phyloP scores from a whole-genome alignment of 2,329 filamentous ascomycete species.

The Scytalidium lignicola region DNA sequence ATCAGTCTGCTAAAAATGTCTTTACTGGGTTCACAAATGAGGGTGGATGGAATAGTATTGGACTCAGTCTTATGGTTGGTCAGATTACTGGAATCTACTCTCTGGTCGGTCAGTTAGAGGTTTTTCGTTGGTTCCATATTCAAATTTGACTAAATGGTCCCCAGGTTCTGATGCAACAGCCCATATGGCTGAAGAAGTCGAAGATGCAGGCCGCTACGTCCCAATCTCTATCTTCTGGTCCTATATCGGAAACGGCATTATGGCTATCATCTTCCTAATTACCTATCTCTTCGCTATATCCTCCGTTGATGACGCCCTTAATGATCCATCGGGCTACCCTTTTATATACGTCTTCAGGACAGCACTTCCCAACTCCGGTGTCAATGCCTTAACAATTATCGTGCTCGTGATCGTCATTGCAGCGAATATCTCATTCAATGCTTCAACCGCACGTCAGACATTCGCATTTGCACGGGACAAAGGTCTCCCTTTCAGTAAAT shows the following conservation, averaged over 20 bases:
- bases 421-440: conserved; percentile 30
- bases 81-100: conserved; percentile 29
- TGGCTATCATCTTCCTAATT: conserved; percentile 34
- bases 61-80: conserved; percentile 31
- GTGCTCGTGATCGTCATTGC: conserved; percentile 34
- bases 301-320: conserved; percentile 29
- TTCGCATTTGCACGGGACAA: conserved; percentile 37
- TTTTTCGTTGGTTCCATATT: neutral
- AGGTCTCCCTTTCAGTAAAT: conserved; percentile 33
- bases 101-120: conserved; percentile 8
- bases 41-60: conserved; percentile 27
- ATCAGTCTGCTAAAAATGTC: conserved; percentile 16
- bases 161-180: conserved; percentile 15
- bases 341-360: conserved; percentile 47
- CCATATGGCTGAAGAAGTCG: conserved; percentile 41
- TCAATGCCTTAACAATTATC: conserved; percentile 2
- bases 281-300: conserved; percentile 27
- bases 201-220: conserved; percentile 37
- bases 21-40: conserved; percentile 27
- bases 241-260: conserved; percentile 37
- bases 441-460: conserved; percentile 28
- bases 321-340: conserved; percentile 37
- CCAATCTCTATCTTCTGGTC: conserved; percentile 40
- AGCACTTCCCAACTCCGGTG: conserved; percentile 35
- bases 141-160: conserved; percentile 1